These are phyloP conservation scores for Daldinia sp. DNA, from an alignment of 2,329 filamentous ascomycete species.

Conservation along the genomic window DNA sequence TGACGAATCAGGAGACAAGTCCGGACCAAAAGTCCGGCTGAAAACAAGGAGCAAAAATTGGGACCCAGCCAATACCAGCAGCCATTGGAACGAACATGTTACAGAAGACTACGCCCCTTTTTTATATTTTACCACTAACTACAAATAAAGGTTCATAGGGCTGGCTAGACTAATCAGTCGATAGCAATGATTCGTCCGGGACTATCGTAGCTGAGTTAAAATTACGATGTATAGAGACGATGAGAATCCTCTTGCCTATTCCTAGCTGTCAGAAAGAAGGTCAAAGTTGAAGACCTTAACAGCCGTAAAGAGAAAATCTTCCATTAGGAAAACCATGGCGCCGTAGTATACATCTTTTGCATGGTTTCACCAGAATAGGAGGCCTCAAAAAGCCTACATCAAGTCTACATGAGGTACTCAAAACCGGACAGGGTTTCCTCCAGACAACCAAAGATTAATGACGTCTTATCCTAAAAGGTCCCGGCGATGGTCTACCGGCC, in stretches of 20 bases:
- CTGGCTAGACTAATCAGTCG: background rate
- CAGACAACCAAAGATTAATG: background rate
- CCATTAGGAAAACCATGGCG: background rate
- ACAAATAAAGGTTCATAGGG: background rate
- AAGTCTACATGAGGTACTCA: no score
- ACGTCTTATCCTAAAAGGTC: background rate
- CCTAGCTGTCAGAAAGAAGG: background rate
- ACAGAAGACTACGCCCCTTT: background rate
- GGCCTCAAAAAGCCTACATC: background rate
- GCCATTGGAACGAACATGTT: background rate
- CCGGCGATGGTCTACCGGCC: background rate
- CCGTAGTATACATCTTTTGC: constrained; percentile 12
- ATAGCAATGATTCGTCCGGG: background rate
- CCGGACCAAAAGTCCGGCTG: background rate
- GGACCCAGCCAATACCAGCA: background rate
- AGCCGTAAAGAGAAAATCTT: background rate
- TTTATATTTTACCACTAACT: background rate
- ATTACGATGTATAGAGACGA: no score
- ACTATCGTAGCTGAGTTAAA: background rate
- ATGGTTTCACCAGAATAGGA: background rate
- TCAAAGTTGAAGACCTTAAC: background rate
- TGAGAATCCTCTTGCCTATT: background rate
- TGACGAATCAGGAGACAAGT: background rate
- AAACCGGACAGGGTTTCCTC: background rate
- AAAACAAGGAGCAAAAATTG: no score